A percentile compares a stretch with the other conserved stretches of the same genome.
Conservation (phyloP, 108 stramenopile species). For the Cyclotella atomus region DNA sequence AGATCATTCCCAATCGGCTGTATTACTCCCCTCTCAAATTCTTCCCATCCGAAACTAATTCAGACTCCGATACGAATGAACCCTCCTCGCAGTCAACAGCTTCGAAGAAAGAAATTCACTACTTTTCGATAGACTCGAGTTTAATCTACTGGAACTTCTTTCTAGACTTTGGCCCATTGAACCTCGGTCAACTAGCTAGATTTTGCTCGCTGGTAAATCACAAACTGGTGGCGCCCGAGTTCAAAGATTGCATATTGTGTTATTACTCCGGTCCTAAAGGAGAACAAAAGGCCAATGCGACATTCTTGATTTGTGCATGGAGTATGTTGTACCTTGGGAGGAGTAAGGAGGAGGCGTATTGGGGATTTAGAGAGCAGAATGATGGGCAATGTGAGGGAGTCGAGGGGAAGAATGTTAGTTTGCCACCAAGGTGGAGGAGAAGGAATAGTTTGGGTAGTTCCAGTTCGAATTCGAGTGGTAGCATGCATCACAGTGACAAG, state of each 20-base stretch:
- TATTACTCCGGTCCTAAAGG: conserved; percentile 80
- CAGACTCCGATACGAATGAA: conserved; percentile 1
- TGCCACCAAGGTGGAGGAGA: conserved; percentile 2
- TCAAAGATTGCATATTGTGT: conserved; percentile 63
- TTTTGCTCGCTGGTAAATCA: conserved; percentile 87
- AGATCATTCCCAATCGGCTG: conserved; percentile 47
- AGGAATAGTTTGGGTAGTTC: neutral
- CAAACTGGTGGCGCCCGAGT: conserved; percentile 49
- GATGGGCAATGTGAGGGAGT: neutral
- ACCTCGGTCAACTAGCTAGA: conserved; percentile 95
- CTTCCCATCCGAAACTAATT: conserved; percentile 27
- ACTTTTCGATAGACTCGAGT: conserved; percentile 92
- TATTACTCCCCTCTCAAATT: conserved; percentile 52
- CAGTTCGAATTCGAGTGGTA: neutral
- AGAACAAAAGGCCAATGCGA: conserved; percentile 92
- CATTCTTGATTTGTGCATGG: conserved; percentile 91
- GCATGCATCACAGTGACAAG: neutral
- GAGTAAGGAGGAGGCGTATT: conserved; percentile 74
- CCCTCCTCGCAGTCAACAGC: neutral
- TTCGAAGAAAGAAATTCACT: conserved; percentile 46
- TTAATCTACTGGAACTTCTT: conserved; percentile 99
- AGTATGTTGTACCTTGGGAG: conserved; percentile 86
- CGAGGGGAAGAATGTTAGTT: conserved; percentile 14
- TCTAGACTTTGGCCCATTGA: conserved; percentile 99
- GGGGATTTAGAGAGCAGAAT: conserved; percentile 45